A percentile compares a stretch with the other conserved stretches of the same genome.
Conservation (phyloP, 257 asterid genomes). For the Solanum dulcamara region DNA sequence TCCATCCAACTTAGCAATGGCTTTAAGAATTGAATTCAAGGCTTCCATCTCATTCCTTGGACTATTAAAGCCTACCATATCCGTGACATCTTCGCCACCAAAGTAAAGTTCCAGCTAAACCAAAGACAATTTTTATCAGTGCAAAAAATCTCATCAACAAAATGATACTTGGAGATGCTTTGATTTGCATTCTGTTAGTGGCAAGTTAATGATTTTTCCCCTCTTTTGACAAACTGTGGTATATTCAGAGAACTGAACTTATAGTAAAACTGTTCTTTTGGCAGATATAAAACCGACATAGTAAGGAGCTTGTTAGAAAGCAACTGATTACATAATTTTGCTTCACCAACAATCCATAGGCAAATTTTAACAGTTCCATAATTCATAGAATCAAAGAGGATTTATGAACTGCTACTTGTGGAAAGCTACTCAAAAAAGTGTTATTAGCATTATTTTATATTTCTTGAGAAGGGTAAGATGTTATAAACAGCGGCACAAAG, state of each 20-base stretch:
- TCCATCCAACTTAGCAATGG: slow-evolving; percentile 29
- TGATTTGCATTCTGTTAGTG: background rate
- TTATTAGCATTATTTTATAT: background rate
- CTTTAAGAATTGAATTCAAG: slow-evolving; percentile 43
- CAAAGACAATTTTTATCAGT: slow-evolving; percentile 1
- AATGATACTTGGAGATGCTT: background rate
- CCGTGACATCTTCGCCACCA: slow-evolving; percentile 24
- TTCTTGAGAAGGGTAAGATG: background rate
- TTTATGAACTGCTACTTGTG: background rate
- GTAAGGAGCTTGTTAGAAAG: background rate
- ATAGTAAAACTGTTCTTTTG: background rate
- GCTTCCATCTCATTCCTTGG: slow-evolving; percentile 89
- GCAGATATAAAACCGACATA: background rate
- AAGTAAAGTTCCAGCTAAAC: slow-evolving; percentile 82
- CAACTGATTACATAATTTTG: background rate
- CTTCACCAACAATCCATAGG: background rate
- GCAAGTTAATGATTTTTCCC: background rate
- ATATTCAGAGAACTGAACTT: background rate
- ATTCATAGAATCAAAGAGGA: background rate
- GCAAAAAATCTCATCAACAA: background rate
- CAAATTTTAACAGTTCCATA: background rate
- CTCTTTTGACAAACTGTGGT: background rate
- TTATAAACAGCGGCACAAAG: background rate
- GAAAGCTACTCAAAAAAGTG: background rate
- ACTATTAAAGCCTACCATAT: slow-evolving; percentile 28